Evolutionary conservation across 192 early-diverging fungal species (phyloP), one percentile per base, ranked within the genome.

Genomic region (Backusella parvicylindrica): DNA sequence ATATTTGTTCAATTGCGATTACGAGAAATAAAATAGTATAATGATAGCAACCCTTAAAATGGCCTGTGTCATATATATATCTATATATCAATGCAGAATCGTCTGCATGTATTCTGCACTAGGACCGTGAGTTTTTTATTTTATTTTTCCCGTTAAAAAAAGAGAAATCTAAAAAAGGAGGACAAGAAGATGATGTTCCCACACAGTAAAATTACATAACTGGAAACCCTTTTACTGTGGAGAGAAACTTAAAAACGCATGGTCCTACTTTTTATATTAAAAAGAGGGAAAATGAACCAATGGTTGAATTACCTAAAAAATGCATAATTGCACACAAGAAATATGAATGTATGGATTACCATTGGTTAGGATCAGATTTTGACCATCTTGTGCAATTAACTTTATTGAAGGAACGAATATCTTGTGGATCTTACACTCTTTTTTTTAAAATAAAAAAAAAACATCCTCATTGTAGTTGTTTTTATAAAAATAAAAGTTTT

Each of bases 311-410:
- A 35, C 33, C 33, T 35, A 35, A 35, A 35, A 35, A 3, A 35
- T 35, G 33, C 33, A 35, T 35, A 35, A 35, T 3, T 35, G 6
- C 2, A 35, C 33, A 35, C 15, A 43, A 43, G 41, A 43, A 3
- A 11, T 43, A 11, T 15, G 12, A 11, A 12, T 43, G 18, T 21
- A 74, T 76, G 69, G 95, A 97, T 84, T 80, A 86, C 97, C 66
- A 93, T 98, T 66, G 95, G 97, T 41, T 95, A 92, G 0, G 97
- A 95, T 15, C 15, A 12, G 41, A 15, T 3, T 43, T 43, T 11
- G 41, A 3, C 15, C 13, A 15, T 43, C 12, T 15, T 43, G 41
- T 43, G 11, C 9, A 43, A 43, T 43, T 15, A 11, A 11, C 0
- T 15, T 15, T 12, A 43, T 15, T 1, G n/a, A n/a, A n/a, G n/a